Conservation (phyloP, 2,329 filamentous ascomycete species). For the Scytalidium sp. region DNA sequence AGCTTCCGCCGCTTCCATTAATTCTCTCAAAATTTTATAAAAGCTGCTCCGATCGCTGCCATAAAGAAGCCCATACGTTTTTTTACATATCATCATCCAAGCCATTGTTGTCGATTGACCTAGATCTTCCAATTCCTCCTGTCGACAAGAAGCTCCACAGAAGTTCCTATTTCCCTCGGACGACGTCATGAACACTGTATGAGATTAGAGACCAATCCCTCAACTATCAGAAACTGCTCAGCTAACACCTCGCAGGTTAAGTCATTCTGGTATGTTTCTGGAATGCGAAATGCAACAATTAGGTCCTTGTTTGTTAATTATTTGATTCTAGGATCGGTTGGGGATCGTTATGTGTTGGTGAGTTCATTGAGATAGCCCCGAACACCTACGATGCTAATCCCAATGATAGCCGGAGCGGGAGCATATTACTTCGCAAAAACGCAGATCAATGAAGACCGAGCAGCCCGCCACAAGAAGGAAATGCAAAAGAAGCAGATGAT, state of each 20-base stretch:
- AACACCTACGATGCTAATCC: constrained; percentile 10
- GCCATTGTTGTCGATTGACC: constrained; percentile 3
- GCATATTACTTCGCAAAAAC: constrained; percentile 96
- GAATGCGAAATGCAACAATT: constrained; percentile 8
- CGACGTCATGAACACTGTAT: constrained; percentile 53
- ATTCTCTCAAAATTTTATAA: no score
- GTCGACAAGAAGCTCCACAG: background rate
- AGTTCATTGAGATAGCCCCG: constrained; percentile 23
- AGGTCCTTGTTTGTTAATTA: constrained; percentile 16
- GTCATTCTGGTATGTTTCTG: constrained; percentile 59
- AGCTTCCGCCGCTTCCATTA: no score
- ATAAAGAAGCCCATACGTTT: no score
- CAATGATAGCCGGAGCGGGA: constrained; percentile 69
- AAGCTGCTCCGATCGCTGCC: no score
- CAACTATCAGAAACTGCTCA: background rate
- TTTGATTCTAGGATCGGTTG: constrained; percentile 70
- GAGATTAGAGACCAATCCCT: constrained; percentile 21
- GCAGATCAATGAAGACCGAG: constrained; percentile 88
- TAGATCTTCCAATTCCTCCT: constrained; percentile 4
- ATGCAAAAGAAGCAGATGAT: constrained; percentile 57
- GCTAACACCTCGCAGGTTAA: constrained; percentile 47
- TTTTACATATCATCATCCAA: background rate
- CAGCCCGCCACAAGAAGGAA: constrained; percentile 63
- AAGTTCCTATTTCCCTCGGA: background rate
- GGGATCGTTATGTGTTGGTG: constrained; percentile 84